phyloP scores from a whole-genome alignment of 495 filamentous ascomycete species.

The Cercophora samala region DNA sequence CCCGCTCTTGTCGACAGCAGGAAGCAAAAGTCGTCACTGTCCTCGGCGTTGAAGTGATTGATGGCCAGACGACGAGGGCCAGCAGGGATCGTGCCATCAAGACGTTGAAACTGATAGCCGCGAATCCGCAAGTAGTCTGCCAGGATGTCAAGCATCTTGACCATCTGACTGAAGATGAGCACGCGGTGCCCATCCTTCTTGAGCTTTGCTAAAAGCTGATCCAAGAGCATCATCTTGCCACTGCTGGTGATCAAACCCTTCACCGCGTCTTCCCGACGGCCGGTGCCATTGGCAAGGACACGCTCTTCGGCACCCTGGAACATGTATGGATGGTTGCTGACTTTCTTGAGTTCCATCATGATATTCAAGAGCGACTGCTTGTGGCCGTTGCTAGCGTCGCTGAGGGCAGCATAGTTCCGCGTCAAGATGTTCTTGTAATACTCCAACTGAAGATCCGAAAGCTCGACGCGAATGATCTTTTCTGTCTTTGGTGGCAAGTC shows the following conservation, averaged over 20 bases:
- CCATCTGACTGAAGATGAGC: constrained; percentile 98
- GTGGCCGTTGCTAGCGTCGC: constrained; percentile 78
- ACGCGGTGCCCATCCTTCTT: constrained; percentile 91
- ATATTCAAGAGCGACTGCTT: constrained; percentile 97
- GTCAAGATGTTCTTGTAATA: constrained; percentile 99
- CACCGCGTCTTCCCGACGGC: constrained; percentile 79
- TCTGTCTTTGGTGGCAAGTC: constrained; percentile 95
- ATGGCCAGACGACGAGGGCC: constrained; percentile 83
- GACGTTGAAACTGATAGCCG: constrained; percentile 84
- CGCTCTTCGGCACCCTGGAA: constrained; percentile 89
- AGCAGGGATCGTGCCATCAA: constrained; percentile 92
- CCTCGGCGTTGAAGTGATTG: constrained; percentile 94
- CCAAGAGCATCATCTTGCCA: constrained; percentile 98
- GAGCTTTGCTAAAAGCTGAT: constrained; percentile 86
- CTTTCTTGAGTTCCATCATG: constrained; percentile 99
- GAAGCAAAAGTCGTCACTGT: constrained; percentile 93
- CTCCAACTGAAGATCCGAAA: constrained; percentile 92
- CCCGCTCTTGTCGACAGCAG: constrained; percentile 92
- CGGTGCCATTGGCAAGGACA: constrained; percentile 65
- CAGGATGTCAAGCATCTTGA: constrained; percentile 95
- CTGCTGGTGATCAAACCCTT: constrained; percentile 91
- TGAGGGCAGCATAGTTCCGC: constrained; percentile 90
- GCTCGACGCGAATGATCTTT: constrained; percentile 95
- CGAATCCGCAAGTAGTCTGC: constrained; percentile 88
- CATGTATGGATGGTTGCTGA: constrained; percentile 98